Percentiles rank a stretch among this genome's conserved stretches.
phyloP scores from a whole-genome alignment of 768 basidiomycete species.

The Flagelloscypha sp. region DNA sequence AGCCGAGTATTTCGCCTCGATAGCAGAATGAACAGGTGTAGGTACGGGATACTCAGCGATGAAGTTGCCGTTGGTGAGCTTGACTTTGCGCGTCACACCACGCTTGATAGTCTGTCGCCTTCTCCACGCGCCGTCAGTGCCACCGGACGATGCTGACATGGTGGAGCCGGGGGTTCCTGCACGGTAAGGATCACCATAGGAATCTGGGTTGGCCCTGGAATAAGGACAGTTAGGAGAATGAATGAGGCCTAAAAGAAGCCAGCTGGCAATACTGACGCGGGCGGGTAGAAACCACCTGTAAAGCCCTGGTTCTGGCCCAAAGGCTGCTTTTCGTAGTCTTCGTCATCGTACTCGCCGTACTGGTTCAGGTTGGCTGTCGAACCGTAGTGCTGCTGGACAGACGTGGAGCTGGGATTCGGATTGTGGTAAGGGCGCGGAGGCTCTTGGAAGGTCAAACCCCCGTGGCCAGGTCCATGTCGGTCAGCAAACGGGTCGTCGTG shows the following conservation, averaged over 20 bases:
- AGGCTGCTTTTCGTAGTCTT: constrained; percentile 70
- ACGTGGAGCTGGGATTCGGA: constrained; percentile 21
- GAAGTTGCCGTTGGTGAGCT: constrained; percentile 89
- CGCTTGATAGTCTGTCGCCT: constrained; percentile 89
- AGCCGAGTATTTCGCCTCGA: constrained; percentile 69
- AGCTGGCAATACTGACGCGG: constrained; percentile 41
- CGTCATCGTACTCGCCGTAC: constrained; percentile 45
- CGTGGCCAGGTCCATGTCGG: constrained; percentile 49
- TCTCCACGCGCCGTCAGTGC: constrained; percentile 36
- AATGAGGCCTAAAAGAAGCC: constrained; percentile 7
- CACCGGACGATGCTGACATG: background rate
- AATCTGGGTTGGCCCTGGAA: constrained; percentile 45
- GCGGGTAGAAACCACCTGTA: constrained; percentile 65
- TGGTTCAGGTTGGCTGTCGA: constrained; percentile 43
- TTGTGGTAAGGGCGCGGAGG: constrained; percentile 36
- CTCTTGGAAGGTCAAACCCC: constrained; percentile 54
- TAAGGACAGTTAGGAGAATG: constrained; percentile 11
- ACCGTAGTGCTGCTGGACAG: constrained; percentile 42
- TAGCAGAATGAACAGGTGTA: constrained; percentile 71
- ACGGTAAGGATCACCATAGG: constrained; percentile 62
- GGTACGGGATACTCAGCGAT: constrained; percentile 87
- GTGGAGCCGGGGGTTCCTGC: constrained; percentile 9
- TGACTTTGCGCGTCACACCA: constrained; percentile 89
- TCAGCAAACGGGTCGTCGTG: constrained; percentile 70
- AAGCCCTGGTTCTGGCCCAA: constrained; percentile 52